Base-by-base conservation (phyloP, 139 green algal genomes). In the Marvania coccoides region DNA sequence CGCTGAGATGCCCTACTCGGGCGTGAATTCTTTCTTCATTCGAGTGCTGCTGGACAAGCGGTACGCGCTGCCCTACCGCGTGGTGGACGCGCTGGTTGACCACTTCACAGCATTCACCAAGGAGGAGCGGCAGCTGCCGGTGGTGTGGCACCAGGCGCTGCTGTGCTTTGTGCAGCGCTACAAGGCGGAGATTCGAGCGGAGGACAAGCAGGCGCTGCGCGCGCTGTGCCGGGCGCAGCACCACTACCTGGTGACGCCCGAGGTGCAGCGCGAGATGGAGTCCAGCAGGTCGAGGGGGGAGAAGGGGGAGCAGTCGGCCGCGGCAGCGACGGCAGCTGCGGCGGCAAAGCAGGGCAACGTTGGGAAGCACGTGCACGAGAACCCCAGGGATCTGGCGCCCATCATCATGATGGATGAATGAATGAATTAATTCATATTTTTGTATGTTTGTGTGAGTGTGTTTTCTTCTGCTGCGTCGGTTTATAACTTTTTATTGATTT, bases 121-220 rank as follows among this genome's bases (percentile, higher is more conserved):
- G 12, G 94, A 98, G 42, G 79, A 91, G 75, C 79, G 91, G 9
- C 13, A 78, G 60, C 85, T 98, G 79, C 94, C 94, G 5, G 94
- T 98, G n/a, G 88, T 99, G 38, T 99, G 94, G 94, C 94, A 99
- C 71, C 93, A 98, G 73, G 70, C 75, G 5, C 73, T 99, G 66
- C 87, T 99, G 15, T 87, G 71, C 67, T 98, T 99, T 66, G 81
- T 99, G 55, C 91, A 97, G 76, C 69, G 91, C 58, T 96, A 96
- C 73, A 98, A 97, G 84, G 72, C 90, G 30, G 88, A 97, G 70
- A 82, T 98, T 33, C 68, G 81, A 1, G 63, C 68, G 9, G 85
- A 91, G 62, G 91, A 98, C 75, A 88, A 90, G 73, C 71, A 71
- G 31, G 69, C 74, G 28, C 74, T 99, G 55, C 73, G 76, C 35